Evolutionary conservation across 163 green algal genomes (phyloP).

Genomic region (Scenedesmus sp.): DNA sequence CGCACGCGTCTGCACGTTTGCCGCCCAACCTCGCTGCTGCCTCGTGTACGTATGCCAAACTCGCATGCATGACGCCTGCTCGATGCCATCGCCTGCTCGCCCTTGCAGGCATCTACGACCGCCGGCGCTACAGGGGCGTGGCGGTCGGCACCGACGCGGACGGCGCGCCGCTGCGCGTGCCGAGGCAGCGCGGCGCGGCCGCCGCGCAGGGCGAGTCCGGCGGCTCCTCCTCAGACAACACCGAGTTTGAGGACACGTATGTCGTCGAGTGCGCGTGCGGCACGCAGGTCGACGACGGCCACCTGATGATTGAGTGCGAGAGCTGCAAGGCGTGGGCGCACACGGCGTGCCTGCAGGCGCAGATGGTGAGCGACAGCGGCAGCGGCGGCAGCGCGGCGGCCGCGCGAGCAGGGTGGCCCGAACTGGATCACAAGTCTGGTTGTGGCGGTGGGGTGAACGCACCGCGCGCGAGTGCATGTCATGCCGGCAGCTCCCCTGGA

Average conservation of each 20-base stretch:
- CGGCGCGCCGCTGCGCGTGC: neutral
- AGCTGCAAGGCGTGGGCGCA: constrained; percentile 74
- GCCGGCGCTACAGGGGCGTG: constrained; percentile 23
- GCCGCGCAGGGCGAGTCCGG: neutral
- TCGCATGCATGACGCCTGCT: too few species aligned
- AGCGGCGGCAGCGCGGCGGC: too few species aligned
- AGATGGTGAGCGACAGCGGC: constrained; percentile 50
- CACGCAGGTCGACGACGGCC: constrained; percentile 68
- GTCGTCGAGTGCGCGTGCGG: constrained; percentile 70
- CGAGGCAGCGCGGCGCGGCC: neutral
- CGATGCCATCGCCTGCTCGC: too few species aligned
- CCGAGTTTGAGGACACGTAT: constrained; percentile 51
- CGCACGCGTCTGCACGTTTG: too few species aligned
- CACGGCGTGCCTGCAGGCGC: constrained; percentile 62
- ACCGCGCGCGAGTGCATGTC: too few species aligned
- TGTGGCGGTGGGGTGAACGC: too few species aligned
- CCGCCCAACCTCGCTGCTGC: too few species aligned
- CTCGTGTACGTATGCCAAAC: too few species aligned
- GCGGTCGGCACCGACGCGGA: neutral
- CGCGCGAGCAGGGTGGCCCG: too few species aligned
- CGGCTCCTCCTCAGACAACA: neutral
- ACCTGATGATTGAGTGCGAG: constrained; percentile 80
- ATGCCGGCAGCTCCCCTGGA: too few species aligned
- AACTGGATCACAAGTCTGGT: too few species aligned
- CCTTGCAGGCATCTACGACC: constrained; percentile 54